These are phyloP conservation scores for Paraphoma chrysanthemicola DNA, from an alignment of 2,329 filamentous ascomycete genomes.

Conservation along the genomic window DNA sequence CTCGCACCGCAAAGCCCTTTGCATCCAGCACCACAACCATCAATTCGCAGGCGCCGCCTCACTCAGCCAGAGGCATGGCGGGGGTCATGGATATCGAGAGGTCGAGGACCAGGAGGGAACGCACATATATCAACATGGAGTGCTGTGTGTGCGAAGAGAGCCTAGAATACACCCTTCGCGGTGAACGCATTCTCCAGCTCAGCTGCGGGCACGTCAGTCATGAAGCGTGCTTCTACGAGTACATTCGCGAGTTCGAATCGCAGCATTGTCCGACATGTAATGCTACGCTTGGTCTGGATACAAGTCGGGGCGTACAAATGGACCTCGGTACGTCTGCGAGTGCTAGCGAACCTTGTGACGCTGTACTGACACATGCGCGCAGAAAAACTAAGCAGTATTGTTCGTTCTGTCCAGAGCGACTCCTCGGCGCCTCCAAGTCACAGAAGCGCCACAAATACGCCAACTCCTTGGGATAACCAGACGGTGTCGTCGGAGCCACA, in stretches of 20 bases:
- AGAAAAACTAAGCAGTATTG: slow-evolving; percentile 96
- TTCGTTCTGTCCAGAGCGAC: slow-evolving; percentile 81
- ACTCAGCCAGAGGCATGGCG: slow-evolving; percentile 59
- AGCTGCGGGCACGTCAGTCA: slow-evolving; percentile 97
- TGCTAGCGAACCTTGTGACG: slow-evolving; percentile 10
- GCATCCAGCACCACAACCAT: slow-evolving; percentile 34
- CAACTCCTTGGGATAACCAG: slow-evolving; percentile 72
- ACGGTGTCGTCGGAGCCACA: slow-evolving; percentile 54
- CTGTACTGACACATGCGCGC: slow-evolving; percentile 24
- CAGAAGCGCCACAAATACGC: slow-evolving; percentile 62
- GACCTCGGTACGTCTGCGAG: slow-evolving; percentile 75
- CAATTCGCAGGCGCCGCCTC: slow-evolving; percentile 36
- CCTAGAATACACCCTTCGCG: slow-evolving; percentile 90
- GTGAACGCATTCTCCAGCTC: slow-evolving; percentile 93
- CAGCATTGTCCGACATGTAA: slow-evolving; percentile 95
- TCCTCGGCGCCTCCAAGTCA: slow-evolving; percentile 38
- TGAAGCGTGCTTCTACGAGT: slow-evolving; percentile 98
- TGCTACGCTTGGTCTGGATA: slow-evolving; percentile 88
- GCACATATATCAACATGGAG: slow-evolving; percentile 93
- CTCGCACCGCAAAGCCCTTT: slow-evolving; percentile 24
- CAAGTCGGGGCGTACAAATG: slow-evolving; percentile 88
- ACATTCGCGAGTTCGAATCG: slow-evolving; percentile 91
- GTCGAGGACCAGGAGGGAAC: slow-evolving; percentile 80
- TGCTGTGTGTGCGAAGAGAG: slow-evolving; percentile 98
- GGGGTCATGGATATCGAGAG: slow-evolving; percentile 77